Base-by-base conservation (phyloP, 257 asterid species). In the Osmanthus fragrans region DNA sequence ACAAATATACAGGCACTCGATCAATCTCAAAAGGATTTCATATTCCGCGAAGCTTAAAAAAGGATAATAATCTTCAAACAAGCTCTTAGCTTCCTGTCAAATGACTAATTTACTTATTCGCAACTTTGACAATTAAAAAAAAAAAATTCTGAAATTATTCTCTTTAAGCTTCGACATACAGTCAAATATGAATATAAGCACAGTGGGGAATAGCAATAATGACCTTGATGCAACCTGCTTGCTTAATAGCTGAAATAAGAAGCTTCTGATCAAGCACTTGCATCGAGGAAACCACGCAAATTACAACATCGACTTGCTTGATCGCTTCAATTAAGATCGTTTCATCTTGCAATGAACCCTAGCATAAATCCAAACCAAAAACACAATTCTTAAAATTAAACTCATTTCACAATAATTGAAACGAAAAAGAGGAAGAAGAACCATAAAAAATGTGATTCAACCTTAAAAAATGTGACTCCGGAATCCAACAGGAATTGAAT, bases 311-410 rank as follows among this genome's bases (percentile, higher is more conserved):
- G 16, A 91, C 98, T 82, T 73, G 88, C 83, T 85, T 88, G 68
- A 95, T 79, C 36, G 96, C 92, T 82, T 87, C 87, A 36, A 84
- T 7, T 39, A 93, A 83, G 75, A 75, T 76, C 67, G 60, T 86
- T 71, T 93, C 97, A 66, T 93, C 98, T 86, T 88, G 88, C 90
- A 95, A 63, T 54, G 98, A 93, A 10, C 99, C 98, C 97, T 92
- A 60, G 33, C 30, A 21, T 21, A 70, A 73, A 12, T 18, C 49
- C 72, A 42, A 67, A 49, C 33, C 2, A 0, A 66, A 23, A 58
- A 18, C 72, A 63, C 36, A 8, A 37, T 7, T 19, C 18, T 23
- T 29, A 67, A 11, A 56, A 64, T 63, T 7, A 4, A 45, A 32
- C 13, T 0, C 33, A 11, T 12, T 63, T 8, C 69, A 63, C 19